These are phyloP conservation scores for Lentinula aciculospora DNA, from an alignment of 768 basidiomycete genomes.

Conservation along the genomic window DNA sequence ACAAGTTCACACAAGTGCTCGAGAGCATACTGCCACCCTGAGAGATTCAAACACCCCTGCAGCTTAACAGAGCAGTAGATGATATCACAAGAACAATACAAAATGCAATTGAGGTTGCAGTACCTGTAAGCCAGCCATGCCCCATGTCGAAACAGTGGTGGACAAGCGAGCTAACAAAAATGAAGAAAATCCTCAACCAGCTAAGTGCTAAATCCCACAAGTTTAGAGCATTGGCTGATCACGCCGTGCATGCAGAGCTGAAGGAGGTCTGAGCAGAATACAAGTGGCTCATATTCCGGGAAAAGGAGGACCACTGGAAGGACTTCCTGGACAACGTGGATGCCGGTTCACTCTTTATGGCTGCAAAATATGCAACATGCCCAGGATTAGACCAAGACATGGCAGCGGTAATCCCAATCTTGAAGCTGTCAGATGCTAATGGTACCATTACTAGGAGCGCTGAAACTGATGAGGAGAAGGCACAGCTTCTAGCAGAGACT, in stretches of 20 bases:
- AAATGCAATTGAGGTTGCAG: not conserved
- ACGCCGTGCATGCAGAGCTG: not conserved
- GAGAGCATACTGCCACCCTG: not conserved
- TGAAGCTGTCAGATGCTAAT: not conserved
- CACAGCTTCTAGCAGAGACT: not conserved
- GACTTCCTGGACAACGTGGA: constrained; percentile 15
- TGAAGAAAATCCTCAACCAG: not conserved
- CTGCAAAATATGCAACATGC: constrained; percentile 1
- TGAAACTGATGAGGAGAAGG: not conserved
- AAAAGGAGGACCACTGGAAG: constrained; percentile 19
- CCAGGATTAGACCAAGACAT: too few relatives aligned
- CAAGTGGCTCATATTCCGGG: not conserved
- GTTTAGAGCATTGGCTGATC: not conserved
- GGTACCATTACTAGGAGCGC: not conserved
- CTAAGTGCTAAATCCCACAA: not conserved
- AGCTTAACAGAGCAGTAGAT: not conserved
- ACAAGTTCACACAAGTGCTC: not conserved
- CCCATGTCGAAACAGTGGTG: not conserved
- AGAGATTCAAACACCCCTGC: not conserved
- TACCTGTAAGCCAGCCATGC: not conserved
- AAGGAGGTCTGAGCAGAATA: not conserved
- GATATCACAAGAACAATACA: not conserved
- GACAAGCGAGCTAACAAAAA: not conserved
- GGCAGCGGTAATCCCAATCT: not conserved
- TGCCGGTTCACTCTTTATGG: constrained; percentile 13